Percentiles rank a stretch among this genome's conserved stretches.
phyloP scores from a whole-genome alignment of 78 protist genomes.

The Tieghemostelium lacteum region DNA sequence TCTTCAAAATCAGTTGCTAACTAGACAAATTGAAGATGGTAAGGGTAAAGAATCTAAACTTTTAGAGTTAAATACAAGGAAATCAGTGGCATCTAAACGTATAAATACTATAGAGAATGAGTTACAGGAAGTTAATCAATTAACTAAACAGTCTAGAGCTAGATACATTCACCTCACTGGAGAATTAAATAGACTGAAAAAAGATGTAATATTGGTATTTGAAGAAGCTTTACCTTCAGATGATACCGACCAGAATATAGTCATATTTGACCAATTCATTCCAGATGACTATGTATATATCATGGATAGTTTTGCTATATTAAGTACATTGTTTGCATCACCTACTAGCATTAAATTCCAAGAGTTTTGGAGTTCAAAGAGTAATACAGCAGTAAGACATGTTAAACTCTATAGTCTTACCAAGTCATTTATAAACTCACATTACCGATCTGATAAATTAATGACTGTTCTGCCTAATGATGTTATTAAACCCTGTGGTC shows the following conservation, averaged over 20 bases:
- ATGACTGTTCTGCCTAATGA: neutral
- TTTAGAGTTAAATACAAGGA: too few relatives aligned
- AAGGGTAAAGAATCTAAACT: too few relatives aligned
- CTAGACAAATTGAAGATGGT: too few relatives aligned
- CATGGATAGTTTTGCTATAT: neutral
- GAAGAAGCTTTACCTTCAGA: neutral
- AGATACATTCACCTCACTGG: too few relatives aligned
- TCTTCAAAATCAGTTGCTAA: neutral
- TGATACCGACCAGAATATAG: neutral
- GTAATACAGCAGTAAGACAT: neutral
- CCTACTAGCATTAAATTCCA: neutral
- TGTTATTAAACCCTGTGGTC: neutral
- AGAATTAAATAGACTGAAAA: too few relatives aligned
- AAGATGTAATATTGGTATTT: too few relatives aligned
- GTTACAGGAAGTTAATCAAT: too few relatives aligned
- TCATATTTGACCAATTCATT: neutral
- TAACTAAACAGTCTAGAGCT: too few relatives aligned
- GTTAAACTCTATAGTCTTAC: neutral
- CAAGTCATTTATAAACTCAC: neutral
- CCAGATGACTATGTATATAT: neutral
- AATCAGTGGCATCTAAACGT: too few relatives aligned
- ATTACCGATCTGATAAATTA: neutral
- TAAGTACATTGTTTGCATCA: neutral
- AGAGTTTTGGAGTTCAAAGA: neutral
- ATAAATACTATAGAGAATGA: too few relatives aligned